Base-by-base conservation (phyloP, 1,284 basidiomycete species). In the Heliocybe sulcata region DNA sequence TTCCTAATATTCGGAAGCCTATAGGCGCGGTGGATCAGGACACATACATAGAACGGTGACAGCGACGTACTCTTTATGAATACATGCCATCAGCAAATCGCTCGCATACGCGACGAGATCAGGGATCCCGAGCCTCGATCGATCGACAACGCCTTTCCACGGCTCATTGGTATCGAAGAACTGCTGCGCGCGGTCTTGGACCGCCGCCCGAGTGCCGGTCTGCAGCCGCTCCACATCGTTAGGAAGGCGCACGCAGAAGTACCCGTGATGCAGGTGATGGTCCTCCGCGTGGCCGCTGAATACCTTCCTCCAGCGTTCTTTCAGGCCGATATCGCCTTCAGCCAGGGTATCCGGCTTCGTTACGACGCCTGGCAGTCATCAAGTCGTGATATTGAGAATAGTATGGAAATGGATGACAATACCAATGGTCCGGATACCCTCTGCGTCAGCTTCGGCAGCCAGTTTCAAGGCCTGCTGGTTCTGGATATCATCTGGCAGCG, bases 211-310 rank as follows among this genome's bases (percentile, higher is more conserved):
- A 0, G 74, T 67, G 3, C 77, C 66, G 0, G 67, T 66, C 8
- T 63, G 60, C 10, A 63, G 60, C 0, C 85, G 76, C 56, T 84
- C 79, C 2, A 66, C 71, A 58, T 86, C 83, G 55, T 84, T 77
- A 0, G 82, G 80, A n/a, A 85, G 79, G 35, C 81, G 80, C 35
- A 84, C 81, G 50, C 82, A 85, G 57, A 80, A 86, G 60, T 86
- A 87, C 0, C 85, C 85, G 51, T 82, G 82, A 14, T 62, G 73
- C 10, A 85, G 70, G 1, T 31, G 56, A 57, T 81, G 65, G 38
- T 42, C 38, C 4, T 55, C 47, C 57, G 10, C 65, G 67, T 22
- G 10, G 14, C 80, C 79, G 58, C 81, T 74, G n/a, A 86, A 67
- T 1, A 83, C 70, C 1, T 76, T 72, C n/a, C 72, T 66, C 82